Base-by-base conservation (phyloP, 2,329 filamentous ascomycete genomes). In the Dactylellina leptospora region DNA sequence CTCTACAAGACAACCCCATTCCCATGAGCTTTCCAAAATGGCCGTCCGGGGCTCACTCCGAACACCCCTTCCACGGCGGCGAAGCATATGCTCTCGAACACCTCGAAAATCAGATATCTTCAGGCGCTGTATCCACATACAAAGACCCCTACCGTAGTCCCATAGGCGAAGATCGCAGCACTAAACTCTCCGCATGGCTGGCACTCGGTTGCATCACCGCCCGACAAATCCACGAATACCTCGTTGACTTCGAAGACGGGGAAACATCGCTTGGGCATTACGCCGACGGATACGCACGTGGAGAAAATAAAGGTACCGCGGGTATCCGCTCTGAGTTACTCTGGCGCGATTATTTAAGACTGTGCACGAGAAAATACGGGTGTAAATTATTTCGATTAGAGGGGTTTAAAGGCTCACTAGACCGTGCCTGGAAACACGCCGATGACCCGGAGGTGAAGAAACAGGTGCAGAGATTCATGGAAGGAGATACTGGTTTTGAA, bases 331-430 rank as follows among this genome's bases (percentile, higher is more conserved):
- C 90, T 62, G 90, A 93, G 77, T 81, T 95, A 0, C 79, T 93
- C 0, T 92, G 89, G 90, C 82, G 90, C 40, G 91, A 93, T 76
- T 93, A 93, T 76, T 92, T 93, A 88, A 84, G 89, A 0, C 83
- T 93, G 0, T 91, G 88, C 77, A 88, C 86, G 4, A 83, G 84
- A 28, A 93, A 93, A 76, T 92, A 90, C 73, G 85, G 85, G 0
- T 77, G 79, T 13, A 85, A 84, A 20, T 83, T 93, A 2, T 93
- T 91, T 78, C 80, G 81, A 10, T 79, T 88, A 1, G 82, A 84
- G 3, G 90, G 91, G 0, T 91, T 91, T 75, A 84, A 85, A 13
- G 78, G 82, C 22, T 82, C 82, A 44, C 79, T 80, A 10, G 80
- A 81, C 5, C 79, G 81, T 38, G 80, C 81, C 13, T 87, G 85